Percentiles rank a stretch among this genome's conserved stretches.
These are phyloP conservation scores for Gaultheria prostrata DNA, from an alignment of 148 eudicot species.

Conservation along the genomic window DNA sequence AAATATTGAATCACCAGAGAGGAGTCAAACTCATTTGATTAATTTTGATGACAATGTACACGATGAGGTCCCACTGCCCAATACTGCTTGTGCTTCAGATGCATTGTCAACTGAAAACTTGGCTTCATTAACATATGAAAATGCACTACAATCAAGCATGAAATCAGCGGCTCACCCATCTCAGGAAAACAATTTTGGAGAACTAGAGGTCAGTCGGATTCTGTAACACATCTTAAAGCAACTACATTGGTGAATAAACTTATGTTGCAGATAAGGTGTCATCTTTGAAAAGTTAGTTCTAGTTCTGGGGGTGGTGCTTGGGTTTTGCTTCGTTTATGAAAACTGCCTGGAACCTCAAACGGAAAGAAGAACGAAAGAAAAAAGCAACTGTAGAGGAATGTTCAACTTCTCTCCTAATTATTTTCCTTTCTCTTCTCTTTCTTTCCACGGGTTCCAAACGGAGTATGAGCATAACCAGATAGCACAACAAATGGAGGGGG, in stretches of 20 bases:
- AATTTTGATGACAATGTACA: conserved; percentile 1
- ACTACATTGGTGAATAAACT: neutral
- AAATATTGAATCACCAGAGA: neutral
- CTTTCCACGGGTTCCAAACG: neutral
- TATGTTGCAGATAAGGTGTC: neutral
- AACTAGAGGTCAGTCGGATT: conserved; percentile 14
- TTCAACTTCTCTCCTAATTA: neutral
- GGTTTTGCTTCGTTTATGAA: no score
- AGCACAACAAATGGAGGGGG: neutral
- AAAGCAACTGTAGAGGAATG: neutral
- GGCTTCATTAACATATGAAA: conserved; percentile 8
- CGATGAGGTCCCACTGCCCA: neutral
- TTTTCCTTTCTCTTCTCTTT: neutral
- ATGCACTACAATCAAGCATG: neutral
- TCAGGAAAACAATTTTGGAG: neutral
- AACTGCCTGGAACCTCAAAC: neutral
- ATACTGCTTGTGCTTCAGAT: neutral
- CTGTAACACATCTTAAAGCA: neutral
- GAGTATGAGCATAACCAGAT: neutral
- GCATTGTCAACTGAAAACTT: conserved; percentile 5
- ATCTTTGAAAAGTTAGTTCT: neutral
- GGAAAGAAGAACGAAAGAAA: neutral
- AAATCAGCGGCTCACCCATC: neutral
- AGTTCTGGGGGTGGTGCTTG: neutral
- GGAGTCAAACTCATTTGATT: neutral